Base-by-base conservation (phyloP, 202 grass and related monocot species). In the Panicum hallii region DNA sequence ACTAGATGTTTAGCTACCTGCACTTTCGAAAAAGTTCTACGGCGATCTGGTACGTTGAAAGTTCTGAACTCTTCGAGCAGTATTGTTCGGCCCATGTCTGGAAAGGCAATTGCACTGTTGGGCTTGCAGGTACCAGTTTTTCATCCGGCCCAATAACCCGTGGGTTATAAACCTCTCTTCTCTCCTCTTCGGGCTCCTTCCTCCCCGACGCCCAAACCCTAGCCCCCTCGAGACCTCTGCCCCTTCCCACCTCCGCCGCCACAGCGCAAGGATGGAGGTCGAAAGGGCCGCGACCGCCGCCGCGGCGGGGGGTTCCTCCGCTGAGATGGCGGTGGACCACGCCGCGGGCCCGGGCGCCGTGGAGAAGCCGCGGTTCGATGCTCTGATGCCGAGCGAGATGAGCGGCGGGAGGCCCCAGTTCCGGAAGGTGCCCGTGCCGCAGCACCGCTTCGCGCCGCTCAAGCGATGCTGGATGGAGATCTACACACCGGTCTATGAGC, bases 401-500 rank as follows among this genome's bases (percentile, higher is more conserved):
- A 82, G 86, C 54, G 92, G 89, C 56, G 88, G 92, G 68, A 92
- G 76, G 88, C 63, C 89, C 9, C 90, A 97, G 78, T 97, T 89
- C 81, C 86, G 94, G 9, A 94, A 97, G 88, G 63, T 94, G 40
- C 50, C 84, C 2, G 92, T 97, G 40, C 92, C 92, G 50, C 81
- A 70, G 34, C 86, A 97, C 70, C 89, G 92, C 14, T 97, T 87
- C 46, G 57, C 94, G 38, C 94, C 90, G 20, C 76, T 94, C 52
- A 97, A 97, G 77, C 88, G 84, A 10, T 83, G 77, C 47, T 97
- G 94, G 94, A 89, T 97, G 92, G 94, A 97, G 45, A 94, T 97
- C 62, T 97, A 94, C 87, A 92, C 78, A 5, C 92, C 92, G 42
- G 77, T 97, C 12, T 97, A 85, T 40, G 94, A 94, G 82, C 90